A percentile compares a stretch with the other conserved stretches of the same genome.
Conservation (phyloP, 169 alveolate genomes). For the Plasmodium sp. region DNA sequence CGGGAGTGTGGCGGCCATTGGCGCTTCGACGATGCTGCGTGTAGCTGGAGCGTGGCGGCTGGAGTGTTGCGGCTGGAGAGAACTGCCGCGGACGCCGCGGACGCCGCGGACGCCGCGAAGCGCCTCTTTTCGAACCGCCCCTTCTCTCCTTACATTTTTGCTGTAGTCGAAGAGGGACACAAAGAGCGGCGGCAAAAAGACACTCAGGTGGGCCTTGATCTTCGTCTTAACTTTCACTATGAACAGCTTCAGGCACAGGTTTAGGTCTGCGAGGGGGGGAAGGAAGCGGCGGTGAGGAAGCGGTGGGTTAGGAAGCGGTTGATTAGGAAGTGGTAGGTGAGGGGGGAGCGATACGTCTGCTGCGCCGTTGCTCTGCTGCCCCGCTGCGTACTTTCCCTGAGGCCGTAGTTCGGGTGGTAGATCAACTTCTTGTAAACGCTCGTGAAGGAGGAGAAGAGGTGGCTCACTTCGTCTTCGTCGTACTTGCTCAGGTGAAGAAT, state of each 20-base stretch:
- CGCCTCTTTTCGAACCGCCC: not conserved
- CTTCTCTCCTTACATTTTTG: conserved; percentile 19
- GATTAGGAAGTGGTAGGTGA: too few relatives aligned
- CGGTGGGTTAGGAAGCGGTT: not conserved
- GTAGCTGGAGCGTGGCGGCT: not conserved
- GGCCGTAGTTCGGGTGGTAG: conserved; percentile 32
- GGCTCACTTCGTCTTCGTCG: conserved; percentile 8
- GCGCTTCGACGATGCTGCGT: too few relatives aligned
- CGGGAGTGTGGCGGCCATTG: not conserved
- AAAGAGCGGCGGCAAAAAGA: conserved; percentile 42
- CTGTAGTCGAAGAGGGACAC: conserved; percentile 47
- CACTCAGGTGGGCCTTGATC: conserved; percentile 32
- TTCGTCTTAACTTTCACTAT: conserved; percentile 36
- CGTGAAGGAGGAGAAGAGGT: conserved; percentile 27
- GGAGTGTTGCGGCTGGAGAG: not conserved
- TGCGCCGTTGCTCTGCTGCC: too few relatives aligned
- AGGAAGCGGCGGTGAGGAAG: not conserved
- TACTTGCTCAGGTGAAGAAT: not conserved
- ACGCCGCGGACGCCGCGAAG: not conserved
- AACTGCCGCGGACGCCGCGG: not conserved
- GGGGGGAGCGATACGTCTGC: too few relatives aligned
- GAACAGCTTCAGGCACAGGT: conserved; percentile 36
- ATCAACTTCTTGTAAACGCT: conserved; percentile 61
- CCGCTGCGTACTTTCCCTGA: conserved; percentile 33
- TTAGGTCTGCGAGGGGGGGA: not conserved